Base-by-base conservation (phyloP, 2,329 filamentous ascomycete species). In the Talaromyces sp. region DNA sequence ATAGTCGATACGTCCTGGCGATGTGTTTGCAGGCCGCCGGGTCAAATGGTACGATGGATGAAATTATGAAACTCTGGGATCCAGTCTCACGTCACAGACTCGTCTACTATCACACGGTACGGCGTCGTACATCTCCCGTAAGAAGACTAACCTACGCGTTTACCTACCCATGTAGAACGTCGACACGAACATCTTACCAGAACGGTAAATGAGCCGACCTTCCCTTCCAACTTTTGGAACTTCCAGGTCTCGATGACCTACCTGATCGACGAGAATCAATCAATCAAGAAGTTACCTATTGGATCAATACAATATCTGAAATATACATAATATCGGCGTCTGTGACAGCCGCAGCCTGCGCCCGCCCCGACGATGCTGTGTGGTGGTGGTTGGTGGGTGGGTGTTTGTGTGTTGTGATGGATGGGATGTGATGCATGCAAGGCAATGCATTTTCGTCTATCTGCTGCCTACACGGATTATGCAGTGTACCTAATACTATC, bases 391-490 rank as follows among this genome's bases (percentile, higher is more conserved):
- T n/a, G n/a, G n/a, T n/a, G n/a, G n/a, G n/a, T n/a, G n/a, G n/a
- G n/a, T n/a, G n/a, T n/a, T n/a, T 11, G 40, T 25, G 44, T 46
- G 40, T 21, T 44, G 40, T 44, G 40, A 21, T 44, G 18, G 12
- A 48, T 48, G 44, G 44, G 44, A 31, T 52, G 48, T 52, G 48
- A 52, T 52, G 48, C 28, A 52, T 52, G 48, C 48, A 33, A 33
- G 28, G 55, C 65, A 56, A 31, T 61, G 62, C 61, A 70, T 67
- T 31, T n/a, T 71, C 68, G 33, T 70, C 40, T 44, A 11, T 44
- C 39, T 40, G 39, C 40, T 44, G 44, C 44, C 44, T 48, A 48
- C 44, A 16, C 18, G 42, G 42, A 46, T 46, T 46, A 46, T 48
- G 44, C 44, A 48, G 42, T 46, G 21, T 46, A n/a, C n/a, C n/a